A percentile compares a stretch with the other conserved stretches of the same genome.
Conservation (phyloP, 495 filamentous ascomycete genomes). For the Xylaria bambusicola region DNA sequence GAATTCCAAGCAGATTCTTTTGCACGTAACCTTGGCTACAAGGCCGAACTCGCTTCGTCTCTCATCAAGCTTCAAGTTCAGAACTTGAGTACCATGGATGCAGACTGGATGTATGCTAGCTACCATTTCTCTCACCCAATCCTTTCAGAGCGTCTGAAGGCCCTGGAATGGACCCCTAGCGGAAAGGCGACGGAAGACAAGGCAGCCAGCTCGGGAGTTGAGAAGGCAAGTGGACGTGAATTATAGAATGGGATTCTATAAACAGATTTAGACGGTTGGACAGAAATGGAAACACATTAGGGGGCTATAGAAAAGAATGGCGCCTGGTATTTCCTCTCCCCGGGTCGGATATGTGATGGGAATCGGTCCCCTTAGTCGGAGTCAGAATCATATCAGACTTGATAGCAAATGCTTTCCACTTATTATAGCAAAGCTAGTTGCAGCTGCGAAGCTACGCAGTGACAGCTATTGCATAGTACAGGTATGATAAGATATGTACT, state of each 20-base stretch:
- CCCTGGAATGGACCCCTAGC: constrained; percentile 71
- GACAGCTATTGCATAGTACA: no score
- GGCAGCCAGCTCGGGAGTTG: constrained; percentile 29
- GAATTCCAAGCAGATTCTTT: constrained; percentile 96
- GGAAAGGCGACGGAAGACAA: constrained; percentile 47
- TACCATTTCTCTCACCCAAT: constrained; percentile 99
- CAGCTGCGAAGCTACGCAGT: no score
- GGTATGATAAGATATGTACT: no score
- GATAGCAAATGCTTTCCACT: no score
- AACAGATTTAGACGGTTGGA: not conserved
- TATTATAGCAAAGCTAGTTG: no score
- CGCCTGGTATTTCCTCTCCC: no score
- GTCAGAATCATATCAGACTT: no score
- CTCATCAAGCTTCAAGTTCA: constrained; percentile 97
- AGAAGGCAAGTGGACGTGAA: constrained; percentile 36
- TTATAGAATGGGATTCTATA: constrained; percentile 22
- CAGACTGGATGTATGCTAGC: constrained; percentile 95
- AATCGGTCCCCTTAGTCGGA: no score
- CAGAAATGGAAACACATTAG: no score
- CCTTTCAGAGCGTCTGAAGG: constrained; percentile 86
- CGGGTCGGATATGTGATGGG: no score
- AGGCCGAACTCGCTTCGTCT: constrained; percentile 77
- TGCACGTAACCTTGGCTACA: constrained; percentile 81
- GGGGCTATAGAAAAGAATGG: no score
- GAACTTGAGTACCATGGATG: constrained; percentile 97